Conservation (phyloP, 305 asterid genomes). For the Euphrasia arctica region DNA sequence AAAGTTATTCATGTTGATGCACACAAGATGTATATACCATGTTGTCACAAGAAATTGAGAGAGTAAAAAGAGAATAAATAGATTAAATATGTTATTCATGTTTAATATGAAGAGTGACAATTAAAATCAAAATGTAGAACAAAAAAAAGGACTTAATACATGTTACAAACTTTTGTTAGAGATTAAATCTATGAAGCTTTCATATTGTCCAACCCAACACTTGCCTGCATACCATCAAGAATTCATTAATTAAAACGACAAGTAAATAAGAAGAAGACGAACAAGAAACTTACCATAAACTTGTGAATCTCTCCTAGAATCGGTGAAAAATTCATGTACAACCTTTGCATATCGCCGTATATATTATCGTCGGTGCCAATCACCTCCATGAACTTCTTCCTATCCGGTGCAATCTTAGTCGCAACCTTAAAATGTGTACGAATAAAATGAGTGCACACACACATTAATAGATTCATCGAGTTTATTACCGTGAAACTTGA, state of each 20-base stretch:
- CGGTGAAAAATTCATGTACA: constrained; percentile 56
- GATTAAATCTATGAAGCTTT: constrained; percentile 41
- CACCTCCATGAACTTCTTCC: constrained; percentile 84
- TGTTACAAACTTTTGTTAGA: neutral
- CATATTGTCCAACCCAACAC: constrained; percentile 65
- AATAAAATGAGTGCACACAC: neutral
- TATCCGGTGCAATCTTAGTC: constrained; percentile 75
- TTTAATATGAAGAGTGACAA: neutral
- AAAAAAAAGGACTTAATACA: neutral
- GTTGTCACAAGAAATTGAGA: too few species aligned
- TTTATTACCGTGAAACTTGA: constrained; percentile 67
- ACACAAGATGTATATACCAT: too few species aligned
- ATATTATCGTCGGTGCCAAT: constrained; percentile 45
- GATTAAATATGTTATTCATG: too few species aligned
- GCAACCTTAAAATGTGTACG: constrained; percentile 43
- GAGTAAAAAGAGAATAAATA: too few species aligned
- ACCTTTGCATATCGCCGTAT: constrained; percentile 54
- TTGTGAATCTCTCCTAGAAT: constrained; percentile 61
- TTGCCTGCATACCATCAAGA: constrained; percentile 37
- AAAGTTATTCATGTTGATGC: too few species aligned
- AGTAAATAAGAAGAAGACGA: neutral
- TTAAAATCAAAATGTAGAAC: neutral
- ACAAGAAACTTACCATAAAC: constrained; percentile 51
- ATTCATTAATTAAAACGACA: neutral
- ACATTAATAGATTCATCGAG: neutral